Percentiles rank a stretch among this genome's conserved stretches.
phyloP scores from a whole-genome alignment of 345 rosid species.

The Isatis tinctoria region DNA sequence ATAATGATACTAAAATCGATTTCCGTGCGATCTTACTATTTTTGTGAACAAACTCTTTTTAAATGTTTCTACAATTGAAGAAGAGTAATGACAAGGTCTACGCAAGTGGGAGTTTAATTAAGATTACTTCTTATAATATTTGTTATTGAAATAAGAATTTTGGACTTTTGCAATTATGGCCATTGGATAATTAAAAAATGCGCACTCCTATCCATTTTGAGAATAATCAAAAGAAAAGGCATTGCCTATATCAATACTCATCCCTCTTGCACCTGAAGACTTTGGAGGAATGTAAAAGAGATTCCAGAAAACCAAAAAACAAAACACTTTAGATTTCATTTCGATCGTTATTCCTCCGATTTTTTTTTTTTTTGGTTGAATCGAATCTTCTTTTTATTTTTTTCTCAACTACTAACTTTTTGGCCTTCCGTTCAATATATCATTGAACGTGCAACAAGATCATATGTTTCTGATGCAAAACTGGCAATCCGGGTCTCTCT shows the following conservation, averaged over 20 bases:
- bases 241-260: constrained; percentile 32
- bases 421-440: not conserved
- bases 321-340: constrained; percentile 16
- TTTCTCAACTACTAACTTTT: not conserved
- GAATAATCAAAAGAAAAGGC: constrained; percentile 35
- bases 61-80: constrained; percentile 20
- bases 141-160: constrained; percentile 7
- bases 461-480: constrained; percentile 31
- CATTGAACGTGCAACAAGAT: constrained; percentile 12
- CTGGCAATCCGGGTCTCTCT: not conserved
- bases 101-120: constrained; percentile 22
- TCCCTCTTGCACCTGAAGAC: constrained; percentile 50
- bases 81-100: constrained; percentile 29
- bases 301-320: not conserved
- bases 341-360: not conserved
- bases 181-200: constrained; percentile 30
- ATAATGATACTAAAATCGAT: not conserved
- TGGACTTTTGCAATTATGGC: constrained; percentile 35
- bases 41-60: constrained; percentile 12
- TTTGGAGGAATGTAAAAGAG: constrained; percentile 39
- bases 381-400: not conserved
- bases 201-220: constrained; percentile 50
- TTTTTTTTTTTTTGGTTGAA: not conserved
- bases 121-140: not conserved
- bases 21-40: constrained; percentile 14